Base-by-base conservation (phyloP, 768 basidiomycete species). In the Cantharellus anzutake region DNA sequence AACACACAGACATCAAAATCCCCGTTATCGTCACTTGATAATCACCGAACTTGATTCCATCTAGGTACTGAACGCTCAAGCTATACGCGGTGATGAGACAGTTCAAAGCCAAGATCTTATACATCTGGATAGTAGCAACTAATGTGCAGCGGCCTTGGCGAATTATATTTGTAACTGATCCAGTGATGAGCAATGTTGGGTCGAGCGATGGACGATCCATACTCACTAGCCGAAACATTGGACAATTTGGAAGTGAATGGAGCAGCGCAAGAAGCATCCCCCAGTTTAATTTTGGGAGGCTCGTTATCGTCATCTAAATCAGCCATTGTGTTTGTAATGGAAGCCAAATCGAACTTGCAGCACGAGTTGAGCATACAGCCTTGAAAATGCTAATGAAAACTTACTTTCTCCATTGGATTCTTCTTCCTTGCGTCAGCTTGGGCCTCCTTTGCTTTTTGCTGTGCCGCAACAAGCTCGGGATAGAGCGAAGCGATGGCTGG, bases 61-160 rank as follows among this genome's bases (percentile, higher is more conserved):
- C 94, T 2, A 99, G 76, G 68, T 99, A 97, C 70, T 94, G 93
- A 39, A 98, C 96, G 65, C 88, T 92, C 62, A 98, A 75, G 69
- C 89, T 93, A 73, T 94, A 98, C n/a, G 96, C 96, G 2, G 93
- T 94, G 71, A 98, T 99, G 48, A 99, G 75, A 68, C 96, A 98
- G 69, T 98, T 99, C 60, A 99, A 73, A 1, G 94, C 96, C 42
- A 99, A 75, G 65, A 99, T 99, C 75, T 97, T 96, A 81, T 97
- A 99, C 96, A 99, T 99, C 73, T 99, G 96, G 59, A 94, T 86
- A 2, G 96, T 99, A 2, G 96, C 96, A 51, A 98, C 96, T 16
- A 99, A 81, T 0, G 96, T 99, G 74, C 96, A 98, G 38, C 96
- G 88, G 34, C 96, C 96, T 72, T 98, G 96, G 20, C 96, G 82